phyloP scores from a whole-genome alignment of 2,329 filamentous ascomycete genomes.

The Cercospora sesami region DNA sequence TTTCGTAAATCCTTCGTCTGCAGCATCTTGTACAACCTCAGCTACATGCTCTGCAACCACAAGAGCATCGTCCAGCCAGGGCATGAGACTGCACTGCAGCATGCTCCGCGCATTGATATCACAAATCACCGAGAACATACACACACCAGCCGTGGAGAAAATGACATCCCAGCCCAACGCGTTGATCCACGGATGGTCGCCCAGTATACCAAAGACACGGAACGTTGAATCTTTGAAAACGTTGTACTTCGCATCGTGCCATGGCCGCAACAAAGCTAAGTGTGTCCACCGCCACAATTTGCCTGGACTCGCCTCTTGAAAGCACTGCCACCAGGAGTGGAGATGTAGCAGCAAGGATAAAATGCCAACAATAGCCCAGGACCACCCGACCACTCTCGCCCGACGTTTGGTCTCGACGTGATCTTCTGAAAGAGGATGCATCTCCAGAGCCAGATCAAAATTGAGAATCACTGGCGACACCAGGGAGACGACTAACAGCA shows the following conservation, averaged over 20 bases:
- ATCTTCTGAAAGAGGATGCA: neutral
- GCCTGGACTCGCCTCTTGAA: constrained; percentile 1
- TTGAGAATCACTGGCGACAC: neutral
- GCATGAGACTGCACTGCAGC: constrained; percentile 8
- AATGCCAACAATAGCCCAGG: constrained; percentile 2
- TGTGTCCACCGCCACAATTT: constrained; percentile 4
- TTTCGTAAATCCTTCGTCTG: neutral
- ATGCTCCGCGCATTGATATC: neutral
- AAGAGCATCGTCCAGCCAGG: constrained; percentile 4
- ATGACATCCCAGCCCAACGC: constrained; percentile 61
- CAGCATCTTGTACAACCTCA: constrained; percentile 2
- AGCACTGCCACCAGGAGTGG: constrained; percentile 5
- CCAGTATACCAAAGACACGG: constrained; percentile 45
- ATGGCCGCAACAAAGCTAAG: constrained; percentile 8
- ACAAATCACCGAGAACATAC: constrained; percentile 34
- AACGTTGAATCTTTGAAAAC: neutral
- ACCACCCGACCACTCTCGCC: constrained; percentile 4
- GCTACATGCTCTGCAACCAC: neutral
- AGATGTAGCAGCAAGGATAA: constrained; percentile 8
- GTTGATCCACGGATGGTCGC: constrained; percentile 59
- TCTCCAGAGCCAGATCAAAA: neutral
- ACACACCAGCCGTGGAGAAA: constrained; percentile 55
- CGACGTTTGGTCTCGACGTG: neutral
- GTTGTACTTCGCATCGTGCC: constrained; percentile 4
- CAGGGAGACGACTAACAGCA: constrained; percentile 8